Evolutionary conservation across 2,329 filamentous ascomycete species (phyloP).

Genomic region (Scedosporium minutisporum): DNA sequence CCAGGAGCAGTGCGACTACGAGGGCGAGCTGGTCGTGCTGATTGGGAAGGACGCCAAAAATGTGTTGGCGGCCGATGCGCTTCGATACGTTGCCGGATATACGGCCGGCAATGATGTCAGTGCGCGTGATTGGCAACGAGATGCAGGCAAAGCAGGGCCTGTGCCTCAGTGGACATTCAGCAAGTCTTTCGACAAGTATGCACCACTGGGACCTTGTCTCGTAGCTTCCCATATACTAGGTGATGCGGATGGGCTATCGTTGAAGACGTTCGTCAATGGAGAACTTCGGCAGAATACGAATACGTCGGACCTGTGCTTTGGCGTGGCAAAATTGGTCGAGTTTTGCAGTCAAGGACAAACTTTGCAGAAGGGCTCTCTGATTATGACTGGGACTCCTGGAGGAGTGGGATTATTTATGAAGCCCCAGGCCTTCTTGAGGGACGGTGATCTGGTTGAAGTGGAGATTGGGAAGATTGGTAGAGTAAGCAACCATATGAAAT

Average conservation of each 20-base stretch:
- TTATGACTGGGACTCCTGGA: constrained; percentile 32
- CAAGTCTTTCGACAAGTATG: constrained; percentile 39
- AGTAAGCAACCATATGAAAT: constrained; percentile 1
- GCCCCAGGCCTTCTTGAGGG: constrained; percentile 21
- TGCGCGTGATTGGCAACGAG: constrained; percentile 44
- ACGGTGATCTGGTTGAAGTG: constrained; percentile 25
- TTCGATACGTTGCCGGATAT: constrained; percentile 45
- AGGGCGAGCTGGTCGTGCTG: constrained; percentile 40
- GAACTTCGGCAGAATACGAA: constrained; percentile 32
- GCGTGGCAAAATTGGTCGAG: constrained; percentile 26
- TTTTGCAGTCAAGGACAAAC: constrained; percentile 31
- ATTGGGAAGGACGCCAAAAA: constrained; percentile 38
- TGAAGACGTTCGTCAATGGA: constrained; percentile 34
- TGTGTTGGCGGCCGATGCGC: constrained; percentile 33
- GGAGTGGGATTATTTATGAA: constrained; percentile 29
- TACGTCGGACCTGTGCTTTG: constrained; percentile 33
- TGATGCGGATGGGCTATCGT: constrained; percentile 28
- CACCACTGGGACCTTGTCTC: constrained; percentile 36
- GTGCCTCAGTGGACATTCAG: constrained; percentile 42
- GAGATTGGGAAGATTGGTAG: constrained; percentile 20
- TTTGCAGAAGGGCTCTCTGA: constrained; percentile 31
- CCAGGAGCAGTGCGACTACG: constrained; percentile 34
- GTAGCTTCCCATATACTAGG: constrained; percentile 14
- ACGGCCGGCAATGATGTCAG: constrained; percentile 45
- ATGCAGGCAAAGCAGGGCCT: constrained; percentile 52